These are phyloP conservation scores for Xerocomus nothofagi DNA, from an alignment of 1,284 basidiomycete genomes.

Conservation along the genomic window DNA sequence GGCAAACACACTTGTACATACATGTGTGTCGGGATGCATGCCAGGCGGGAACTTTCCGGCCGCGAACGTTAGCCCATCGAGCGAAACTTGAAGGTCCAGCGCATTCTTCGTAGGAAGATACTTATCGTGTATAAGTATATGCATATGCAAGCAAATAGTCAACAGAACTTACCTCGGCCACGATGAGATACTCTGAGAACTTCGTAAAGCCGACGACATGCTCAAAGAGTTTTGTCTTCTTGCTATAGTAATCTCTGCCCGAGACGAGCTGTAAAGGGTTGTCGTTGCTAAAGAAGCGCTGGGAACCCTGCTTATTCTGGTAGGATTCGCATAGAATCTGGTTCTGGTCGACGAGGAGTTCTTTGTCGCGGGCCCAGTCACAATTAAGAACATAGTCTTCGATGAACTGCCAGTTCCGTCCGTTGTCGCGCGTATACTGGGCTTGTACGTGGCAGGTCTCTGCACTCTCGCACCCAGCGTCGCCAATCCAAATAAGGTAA, in stretches of 20 bases:
- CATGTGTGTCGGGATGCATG: slow-evolving; percentile 86
- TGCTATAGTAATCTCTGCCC: slow-evolving; percentile 74
- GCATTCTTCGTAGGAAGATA: slow-evolving; percentile 58
- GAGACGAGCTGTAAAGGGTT: slow-evolving; percentile 82
- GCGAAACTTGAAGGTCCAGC: slow-evolving; percentile 85
- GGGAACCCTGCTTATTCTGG: slow-evolving; percentile 78
- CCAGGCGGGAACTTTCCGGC: slow-evolving; percentile 87
- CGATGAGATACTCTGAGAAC: slow-evolving; percentile 94
- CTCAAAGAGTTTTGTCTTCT: slow-evolving; percentile 79
- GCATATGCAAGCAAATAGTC: not conserved
- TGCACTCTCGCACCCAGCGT: slow-evolving; percentile 57
- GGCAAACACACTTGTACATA: slow-evolving; percentile 37
- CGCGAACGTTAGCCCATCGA: slow-evolving; percentile 87
- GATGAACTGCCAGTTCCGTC: slow-evolving; percentile 72
- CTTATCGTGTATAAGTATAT: slow-evolving; percentile 38
- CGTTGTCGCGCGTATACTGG: slow-evolving; percentile 76
- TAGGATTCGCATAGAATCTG: slow-evolving; percentile 95
- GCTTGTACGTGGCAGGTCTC: slow-evolving; percentile 71
- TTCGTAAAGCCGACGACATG: slow-evolving; percentile 93
- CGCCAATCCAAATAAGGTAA: slow-evolving; percentile 88
- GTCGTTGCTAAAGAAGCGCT: slow-evolving; percentile 54
- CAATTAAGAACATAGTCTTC: slow-evolving; percentile 91
- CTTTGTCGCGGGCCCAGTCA: slow-evolving; percentile 84
- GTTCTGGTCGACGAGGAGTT: slow-evolving; percentile 77
- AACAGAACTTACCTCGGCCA: slow-evolving; percentile 73